Evolutionary conservation across 1,284 basidiomycete species (phyloP).

Genomic region (Porodaedalea pini): DNA sequence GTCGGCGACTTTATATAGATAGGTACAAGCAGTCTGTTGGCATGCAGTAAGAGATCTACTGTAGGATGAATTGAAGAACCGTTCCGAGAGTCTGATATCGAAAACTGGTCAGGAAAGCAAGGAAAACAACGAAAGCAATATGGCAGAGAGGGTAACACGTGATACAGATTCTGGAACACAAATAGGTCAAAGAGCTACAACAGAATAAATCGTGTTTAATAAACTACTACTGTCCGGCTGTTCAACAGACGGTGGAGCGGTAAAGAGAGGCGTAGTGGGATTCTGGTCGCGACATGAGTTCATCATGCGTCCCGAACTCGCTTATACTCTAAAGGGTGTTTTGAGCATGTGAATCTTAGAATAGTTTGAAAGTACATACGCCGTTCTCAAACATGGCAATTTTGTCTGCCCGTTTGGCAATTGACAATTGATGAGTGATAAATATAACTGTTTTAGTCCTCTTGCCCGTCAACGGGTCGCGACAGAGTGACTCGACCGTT

Average conservation of each 20-base stretch:
- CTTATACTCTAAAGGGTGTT: slow-evolving; percentile 54
- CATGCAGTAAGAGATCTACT: not conserved
- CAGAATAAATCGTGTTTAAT: not conserved
- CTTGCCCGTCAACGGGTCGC: slow-evolving; percentile 45
- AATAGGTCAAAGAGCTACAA: no score
- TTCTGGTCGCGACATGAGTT: slow-evolving; percentile 59
- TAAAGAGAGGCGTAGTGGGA: slow-evolving; percentile 65
- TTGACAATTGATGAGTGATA: slow-evolving; percentile 79
- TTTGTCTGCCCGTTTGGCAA: slow-evolving; percentile 74
- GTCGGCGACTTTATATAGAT: not conserved
- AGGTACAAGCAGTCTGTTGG: not conserved
- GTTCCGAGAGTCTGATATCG: not conserved
- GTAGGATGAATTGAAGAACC: not conserved
- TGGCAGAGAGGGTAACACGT: no score
- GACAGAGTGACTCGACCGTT: slow-evolving; percentile 61
- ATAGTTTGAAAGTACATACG: slow-evolving; percentile 40
- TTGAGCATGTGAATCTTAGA: slow-evolving; percentile 21
- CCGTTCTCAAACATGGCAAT: slow-evolving; percentile 84
- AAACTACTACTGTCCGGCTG: not conserved
- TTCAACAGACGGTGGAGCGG: slow-evolving; percentile 53
- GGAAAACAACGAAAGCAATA: not conserved
- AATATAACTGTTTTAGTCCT: slow-evolving; percentile 73
- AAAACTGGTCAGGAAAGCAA: not conserved
- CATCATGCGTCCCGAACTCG: slow-evolving; percentile 77
- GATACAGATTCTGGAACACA: no score